A percentile compares a stretch with the other conserved stretches of the same genome.
These are phyloP conservation scores for Triangularia setosa DNA, from an alignment of 2,329 filamentous ascomycete species.

Conservation along the genomic window DNA sequence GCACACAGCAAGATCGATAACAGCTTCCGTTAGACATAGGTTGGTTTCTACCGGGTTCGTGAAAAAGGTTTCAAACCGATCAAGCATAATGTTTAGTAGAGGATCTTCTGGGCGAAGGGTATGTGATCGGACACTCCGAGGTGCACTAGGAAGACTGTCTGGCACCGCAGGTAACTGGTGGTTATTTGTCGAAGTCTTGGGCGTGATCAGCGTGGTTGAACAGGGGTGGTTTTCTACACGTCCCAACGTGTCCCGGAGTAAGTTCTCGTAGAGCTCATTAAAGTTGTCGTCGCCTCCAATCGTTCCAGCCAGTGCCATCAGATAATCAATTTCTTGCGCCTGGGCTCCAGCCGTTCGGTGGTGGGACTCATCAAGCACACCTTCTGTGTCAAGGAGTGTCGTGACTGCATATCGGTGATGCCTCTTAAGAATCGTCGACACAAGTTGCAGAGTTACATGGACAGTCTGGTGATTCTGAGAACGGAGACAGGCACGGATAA, in stretches of 20 bases:
- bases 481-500: constrained; percentile 78
- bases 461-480: constrained; percentile 87
- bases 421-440: constrained; percentile 79
- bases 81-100: constrained; percentile 61
- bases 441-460: constrained; percentile 79
- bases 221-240: constrained; percentile 70
- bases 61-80: constrained; percentile 76
- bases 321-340: constrained; percentile 67
- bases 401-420: constrained; percentile 84
- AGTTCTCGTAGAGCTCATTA: constrained; percentile 67
- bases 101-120: constrained; percentile 61
- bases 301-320: constrained; percentile 64
- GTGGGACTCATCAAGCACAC: constrained; percentile 49
- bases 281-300: constrained; percentile 67
- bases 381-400: constrained; percentile 67
- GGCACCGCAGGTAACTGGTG: constrained; percentile 53
- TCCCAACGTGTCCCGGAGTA: constrained; percentile 67
- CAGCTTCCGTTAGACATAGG: constrained; percentile 75
- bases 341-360: constrained; percentile 69
- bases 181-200: constrained; percentile 54
- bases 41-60: constrained; percentile 90
- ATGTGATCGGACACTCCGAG: constrained; percentile 58
- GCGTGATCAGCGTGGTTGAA: constrained; percentile 63
- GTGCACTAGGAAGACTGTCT: constrained; percentile 55
- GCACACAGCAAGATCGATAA: constrained; percentile 79